Conservation (phyloP, 2,329 filamentous ascomycete genomes). For the Diaporthe amygdali region DNA sequence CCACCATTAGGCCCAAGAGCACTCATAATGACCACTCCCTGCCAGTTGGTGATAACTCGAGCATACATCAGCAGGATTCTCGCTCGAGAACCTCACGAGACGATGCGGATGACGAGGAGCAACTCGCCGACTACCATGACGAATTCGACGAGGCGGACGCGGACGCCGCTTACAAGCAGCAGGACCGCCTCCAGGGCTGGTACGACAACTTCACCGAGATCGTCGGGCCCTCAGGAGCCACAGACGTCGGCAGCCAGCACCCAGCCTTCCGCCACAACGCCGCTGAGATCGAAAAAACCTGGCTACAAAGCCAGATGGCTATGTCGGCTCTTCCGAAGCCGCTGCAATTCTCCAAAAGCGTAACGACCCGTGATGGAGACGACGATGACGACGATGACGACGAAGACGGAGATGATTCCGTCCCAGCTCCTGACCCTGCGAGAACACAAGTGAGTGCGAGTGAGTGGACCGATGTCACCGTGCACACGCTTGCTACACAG, state of each 20-base stretch:
- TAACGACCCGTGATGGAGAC: background rate
- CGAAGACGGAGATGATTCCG: background rate
- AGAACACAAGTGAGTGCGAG: background rate
- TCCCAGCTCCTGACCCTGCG: background rate
- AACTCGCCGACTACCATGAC: background rate
- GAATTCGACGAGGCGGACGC: constrained; percentile 16
- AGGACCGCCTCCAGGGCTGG: constrained; percentile 18
- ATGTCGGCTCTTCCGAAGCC: constrained; percentile 16
- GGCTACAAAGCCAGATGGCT: background rate
- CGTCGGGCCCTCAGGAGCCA: background rate
- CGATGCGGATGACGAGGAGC: constrained; percentile 5
- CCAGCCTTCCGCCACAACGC: constrained; percentile 12
- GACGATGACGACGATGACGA: background rate
- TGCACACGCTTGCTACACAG: constrained; percentile 6
- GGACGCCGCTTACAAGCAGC: background rate
- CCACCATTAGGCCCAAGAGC: background rate
- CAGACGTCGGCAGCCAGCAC: constrained; percentile 2
- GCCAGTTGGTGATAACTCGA: background rate
- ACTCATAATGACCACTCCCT: background rate
- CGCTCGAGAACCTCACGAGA: background rate
- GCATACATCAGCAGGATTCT: background rate
- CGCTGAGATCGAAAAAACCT: background rate
- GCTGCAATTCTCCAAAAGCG: background rate
- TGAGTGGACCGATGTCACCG: constrained; percentile 2
- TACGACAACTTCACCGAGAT: constrained; percentile 21